Evolutionary conservation across 1,139 yeast genomes (phyloP).

Genomic region (Eremothecium coryli): DNA sequence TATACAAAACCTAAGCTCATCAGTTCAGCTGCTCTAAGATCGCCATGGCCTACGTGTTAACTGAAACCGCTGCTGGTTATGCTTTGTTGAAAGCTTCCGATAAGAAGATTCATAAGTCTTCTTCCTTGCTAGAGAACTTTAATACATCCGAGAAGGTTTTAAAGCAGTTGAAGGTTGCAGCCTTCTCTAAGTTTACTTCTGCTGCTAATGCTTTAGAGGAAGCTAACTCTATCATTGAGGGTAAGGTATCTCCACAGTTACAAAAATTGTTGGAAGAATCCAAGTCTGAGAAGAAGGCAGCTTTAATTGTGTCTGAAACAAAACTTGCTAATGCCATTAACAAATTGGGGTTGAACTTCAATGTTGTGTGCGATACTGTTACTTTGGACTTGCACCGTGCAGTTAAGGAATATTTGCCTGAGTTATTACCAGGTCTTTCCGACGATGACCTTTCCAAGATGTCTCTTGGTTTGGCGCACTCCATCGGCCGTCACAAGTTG

Average conservation of each 20-base stretch:
- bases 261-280: slow-evolving; percentile 67
- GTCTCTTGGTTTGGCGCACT: slow-evolving; percentile 96
- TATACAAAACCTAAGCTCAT: neutral
- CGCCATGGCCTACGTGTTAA: slow-evolving; percentile 82
- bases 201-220: slow-evolving; percentile 97
- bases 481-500: slow-evolving; percentile 94
- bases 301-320: slow-evolving; percentile 87
- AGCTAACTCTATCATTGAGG: slow-evolving; percentile 85
- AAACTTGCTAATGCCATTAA: slow-evolving; percentile 94
- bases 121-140: slow-evolving; percentile 65
- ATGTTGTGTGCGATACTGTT: slow-evolving; percentile 90
- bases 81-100: slow-evolving; percentile 95
- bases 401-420: slow-evolving; percentile 87
- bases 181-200: slow-evolving; percentile 86
- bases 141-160: slow-evolving; percentile 76
- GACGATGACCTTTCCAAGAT: slow-evolving; percentile 81
- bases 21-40: slow-evolving; percentile 1
- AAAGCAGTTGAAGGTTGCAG: slow-evolving; percentile 76
- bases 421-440: slow-evolving; percentile 84
- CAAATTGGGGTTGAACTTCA: slow-evolving; percentile 81
- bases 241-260: slow-evolving; percentile 82
- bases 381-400: slow-evolving; percentile 92
- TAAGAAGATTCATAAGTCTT: slow-evolving; percentile 88
- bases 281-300: slow-evolving; percentile 81
- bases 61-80: slow-evolving; percentile 98